Evolutionary conservation across 1,284 basidiomycete genomes (phyloP), one percentile per base, ranked within the genome.

Genomic region (Puccinia novopanici): DNA sequence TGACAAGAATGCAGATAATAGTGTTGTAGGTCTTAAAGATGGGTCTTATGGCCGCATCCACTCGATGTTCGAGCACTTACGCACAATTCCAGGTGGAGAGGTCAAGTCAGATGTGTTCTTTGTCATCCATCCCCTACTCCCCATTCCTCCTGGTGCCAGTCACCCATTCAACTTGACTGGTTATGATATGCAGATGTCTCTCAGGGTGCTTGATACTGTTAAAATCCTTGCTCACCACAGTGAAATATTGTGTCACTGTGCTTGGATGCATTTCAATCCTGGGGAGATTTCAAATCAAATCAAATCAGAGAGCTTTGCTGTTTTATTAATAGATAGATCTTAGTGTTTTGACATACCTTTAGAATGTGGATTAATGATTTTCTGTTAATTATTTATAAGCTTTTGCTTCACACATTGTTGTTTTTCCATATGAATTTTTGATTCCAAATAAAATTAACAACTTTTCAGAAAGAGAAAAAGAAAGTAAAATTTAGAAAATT

Each of bases 201-300:
- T 75, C 27, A 17, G 27, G 24, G 24, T 75, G 30, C 30, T 24
- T 17, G n/a, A 48, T 17, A 15, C 34, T 48, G 5, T 12, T 3
- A n/a, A 48, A 5, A 52, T 75, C 24, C 4, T 75, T 63, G 12
- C 50, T 57, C 74, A 65, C 13, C 13, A 48, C 5, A 50, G 45
- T 50, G 57, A 75, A 22, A 63, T 75, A 5, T 17, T 48, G 34
- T 61, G 30, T 48, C 55, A 75, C 45, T 75, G 74, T 50, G 55
- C 74, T 30, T 75, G 74, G 74, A 48, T 75, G 5, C 61, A 63
- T 19, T 48, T 45, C 22, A 19, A 52, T 37, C 57, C 4, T 17
- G n/a, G 40, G n/a, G 74, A 75, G n/a, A 34, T 65, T 37, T 75
- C 34, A 59, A 10, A 65, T 19, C 13, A 65, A 22, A 40, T 65